A percentile compares a stretch with the other conserved stretches of the same genome.
Evolutionary conservation across 2,329 filamentous ascomycete species (phyloP).

Genomic region (Alternaria conjuncta): DNA sequence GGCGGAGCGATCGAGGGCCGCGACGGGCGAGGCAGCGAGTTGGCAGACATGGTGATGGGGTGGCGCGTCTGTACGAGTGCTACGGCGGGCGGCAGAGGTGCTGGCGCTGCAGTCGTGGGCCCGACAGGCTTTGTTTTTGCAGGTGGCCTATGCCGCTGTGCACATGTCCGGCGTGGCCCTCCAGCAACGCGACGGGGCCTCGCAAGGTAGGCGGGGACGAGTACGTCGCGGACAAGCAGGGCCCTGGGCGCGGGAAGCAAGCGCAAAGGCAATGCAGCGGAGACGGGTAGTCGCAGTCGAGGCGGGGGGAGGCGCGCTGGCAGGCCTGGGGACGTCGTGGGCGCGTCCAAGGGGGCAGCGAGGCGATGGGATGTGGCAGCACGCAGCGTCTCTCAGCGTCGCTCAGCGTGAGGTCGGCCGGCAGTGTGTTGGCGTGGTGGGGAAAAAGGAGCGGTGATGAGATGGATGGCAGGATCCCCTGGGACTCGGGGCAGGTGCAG

Average conservation of each 20-base stretch:
- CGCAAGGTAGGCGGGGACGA: not conserved
- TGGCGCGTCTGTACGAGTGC: slow-evolving; percentile 9
- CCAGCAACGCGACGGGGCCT: slow-evolving; percentile 5
- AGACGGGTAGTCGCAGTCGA: slow-evolving; percentile 14
- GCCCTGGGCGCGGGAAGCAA: slow-evolving; percentile 15
- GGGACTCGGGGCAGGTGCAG: slow-evolving; percentile 1
- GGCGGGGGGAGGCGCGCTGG: slow-evolving; percentile 1
- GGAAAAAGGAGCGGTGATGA: slow-evolving; percentile 12
- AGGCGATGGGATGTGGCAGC: not conserved
- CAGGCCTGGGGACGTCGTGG: not conserved
- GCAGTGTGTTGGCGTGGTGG: slow-evolving; percentile 9
- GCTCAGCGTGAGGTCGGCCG: not conserved
- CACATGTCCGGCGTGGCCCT: slow-evolving; percentile 34
- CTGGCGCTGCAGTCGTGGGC: slow-evolving; percentile 17
- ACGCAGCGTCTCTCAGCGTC: slow-evolving; percentile 10
- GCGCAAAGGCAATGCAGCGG: slow-evolving; percentile 8
- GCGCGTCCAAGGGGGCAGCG: not conserved
- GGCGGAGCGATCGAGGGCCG: slow-evolving; percentile 69
- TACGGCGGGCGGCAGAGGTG: slow-evolving; percentile 7
- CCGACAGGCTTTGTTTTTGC: slow-evolving; percentile 17
- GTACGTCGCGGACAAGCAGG: slow-evolving; percentile 20
- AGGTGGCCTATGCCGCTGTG: slow-evolving; percentile 25
- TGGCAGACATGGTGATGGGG: slow-evolving; percentile 54
- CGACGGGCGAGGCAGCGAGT: slow-evolving; percentile 71
- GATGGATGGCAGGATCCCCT: slow-evolving; percentile 5